A percentile compares a stretch with the other conserved stretches of the same genome.
Evolutionary conservation across 495 filamentous ascomycete genomes (phyloP).

Genomic region (Hypoxylon cercidicola): DNA sequence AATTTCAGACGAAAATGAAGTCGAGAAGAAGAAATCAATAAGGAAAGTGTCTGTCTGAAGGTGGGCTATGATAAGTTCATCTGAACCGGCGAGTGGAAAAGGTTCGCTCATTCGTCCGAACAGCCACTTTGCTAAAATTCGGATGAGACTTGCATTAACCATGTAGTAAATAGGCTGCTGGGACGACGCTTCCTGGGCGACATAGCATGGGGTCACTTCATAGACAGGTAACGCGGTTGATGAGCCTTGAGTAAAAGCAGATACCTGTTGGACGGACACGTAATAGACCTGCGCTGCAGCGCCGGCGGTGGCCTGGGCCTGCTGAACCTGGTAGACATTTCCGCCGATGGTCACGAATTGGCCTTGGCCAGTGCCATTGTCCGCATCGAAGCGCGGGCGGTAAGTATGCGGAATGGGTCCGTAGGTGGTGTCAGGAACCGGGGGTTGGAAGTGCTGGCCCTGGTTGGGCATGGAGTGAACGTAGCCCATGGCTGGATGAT

Average conservation of each 20-base stretch:
- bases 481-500: constrained; percentile 23
- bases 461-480: constrained; percentile 37
- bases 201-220: constrained; percentile 11
- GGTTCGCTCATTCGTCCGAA: constrained; percentile 3
- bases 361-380: not conserved
- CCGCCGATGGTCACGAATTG: constrained; percentile 7
- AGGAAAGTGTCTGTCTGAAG: not conserved
- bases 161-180: constrained; percentile 22
- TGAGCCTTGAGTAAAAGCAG: constrained; percentile 21
- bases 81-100: not conserved
- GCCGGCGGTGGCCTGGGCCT: not conserved
- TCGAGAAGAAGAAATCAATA: constrained; percentile 9
- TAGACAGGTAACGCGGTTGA: not conserved
- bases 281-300: constrained; percentile 31
- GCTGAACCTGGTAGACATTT: not conserved
- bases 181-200: constrained; percentile 12
- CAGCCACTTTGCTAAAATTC: constrained; percentile 7
- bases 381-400: constrained; percentile 54
- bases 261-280: constrained; percentile 35
- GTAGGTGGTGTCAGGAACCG: constrained; percentile 56
- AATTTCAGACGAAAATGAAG: constrained; percentile 3
- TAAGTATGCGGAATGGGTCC: constrained; percentile 58
- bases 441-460: constrained; percentile 58
- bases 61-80: not conserved
- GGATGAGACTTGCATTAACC: constrained; percentile 43